A percentile compares a stretch with the other conserved stretches of the same genome.
Conservation (phyloP, 2,329 filamentous ascomycete species). For the Alternaria gaisen region DNA sequence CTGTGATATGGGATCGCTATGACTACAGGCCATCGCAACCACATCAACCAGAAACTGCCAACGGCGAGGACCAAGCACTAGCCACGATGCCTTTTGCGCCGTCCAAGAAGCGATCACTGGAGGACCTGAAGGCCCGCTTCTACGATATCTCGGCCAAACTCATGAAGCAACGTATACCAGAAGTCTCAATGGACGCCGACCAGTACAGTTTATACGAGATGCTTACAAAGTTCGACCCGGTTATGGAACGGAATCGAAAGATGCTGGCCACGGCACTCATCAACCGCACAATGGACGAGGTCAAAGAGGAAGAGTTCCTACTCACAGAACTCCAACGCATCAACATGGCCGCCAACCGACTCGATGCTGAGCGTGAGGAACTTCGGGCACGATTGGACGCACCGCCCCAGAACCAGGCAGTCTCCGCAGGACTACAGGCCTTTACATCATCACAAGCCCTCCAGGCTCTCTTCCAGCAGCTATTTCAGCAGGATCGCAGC, state of each 20-base stretch:
- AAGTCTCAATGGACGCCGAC: slow-evolving; percentile 75
- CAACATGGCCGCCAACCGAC: slow-evolving; percentile 81
- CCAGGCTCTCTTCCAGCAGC: slow-evolving; percentile 79
- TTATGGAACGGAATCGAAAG: slow-evolving; percentile 81
- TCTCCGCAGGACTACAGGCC: slow-evolving; percentile 51
- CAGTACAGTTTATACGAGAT: slow-evolving; percentile 86
- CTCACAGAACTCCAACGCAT: slow-evolving; percentile 93
- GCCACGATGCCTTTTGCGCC: slow-evolving; percentile 53
- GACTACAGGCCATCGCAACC: slow-evolving; percentile 67
- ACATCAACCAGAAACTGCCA: slow-evolving; percentile 29
- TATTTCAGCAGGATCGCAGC: slow-evolving; percentile 83
- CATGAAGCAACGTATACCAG: slow-evolving; percentile 52
- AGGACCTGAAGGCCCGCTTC: slow-evolving; percentile 90
- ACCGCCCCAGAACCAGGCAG: slow-evolving; percentile 65
- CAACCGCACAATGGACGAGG: slow-evolving; percentile 82
- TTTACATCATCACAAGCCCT: slow-evolving; percentile 86
- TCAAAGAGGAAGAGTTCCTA: slow-evolving; percentile 88
- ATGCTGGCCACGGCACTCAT: slow-evolving; percentile 83
- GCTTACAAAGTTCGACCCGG: slow-evolving; percentile 85
- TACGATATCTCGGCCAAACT: slow-evolving; percentile 76
- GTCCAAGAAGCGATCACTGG: slow-evolving; percentile 72
- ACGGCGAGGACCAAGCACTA: slow-evolving; percentile 36
- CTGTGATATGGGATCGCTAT: slow-evolving; percentile 91
- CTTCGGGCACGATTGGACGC: slow-evolving; percentile 88
- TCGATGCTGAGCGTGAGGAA: slow-evolving; percentile 88